Percentiles rank a stretch among this genome's conserved stretches.
These are phyloP conservation scores for Warburgia ugandensis DNA, from an alignment of 164 flowering plant genomes.

Conservation along the genomic window DNA sequence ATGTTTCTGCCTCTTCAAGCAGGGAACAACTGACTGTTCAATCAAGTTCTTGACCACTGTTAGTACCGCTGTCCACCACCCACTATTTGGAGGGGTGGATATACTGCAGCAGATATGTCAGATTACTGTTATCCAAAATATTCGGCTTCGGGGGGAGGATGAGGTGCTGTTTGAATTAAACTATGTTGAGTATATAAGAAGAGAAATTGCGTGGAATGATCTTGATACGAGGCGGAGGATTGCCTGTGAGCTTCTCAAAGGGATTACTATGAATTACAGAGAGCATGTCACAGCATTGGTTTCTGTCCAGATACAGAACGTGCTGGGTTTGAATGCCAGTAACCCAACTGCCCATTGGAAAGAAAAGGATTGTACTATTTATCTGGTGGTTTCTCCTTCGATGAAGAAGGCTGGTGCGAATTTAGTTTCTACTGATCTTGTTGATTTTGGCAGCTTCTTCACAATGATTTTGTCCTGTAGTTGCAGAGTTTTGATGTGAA, in stretches of 20 bases:
- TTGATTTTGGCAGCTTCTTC: constrained; percentile 70
- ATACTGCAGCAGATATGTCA: constrained; percentile 59
- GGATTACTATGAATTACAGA: constrained; percentile 68
- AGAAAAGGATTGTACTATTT: constrained; percentile 95
- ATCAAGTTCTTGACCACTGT: constrained; percentile 81
- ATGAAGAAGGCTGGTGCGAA: constrained; percentile 61
- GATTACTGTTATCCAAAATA: constrained; percentile 84
- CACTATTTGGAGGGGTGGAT: constrained; percentile 49
- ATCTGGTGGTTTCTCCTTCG: constrained; percentile 79
- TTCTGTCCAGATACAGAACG: constrained; percentile 49
- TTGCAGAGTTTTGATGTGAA: constrained; percentile 66
- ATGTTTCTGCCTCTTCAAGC: constrained; percentile 40
- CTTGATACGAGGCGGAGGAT: constrained; percentile 90
- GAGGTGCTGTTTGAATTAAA: constrained; percentile 93
- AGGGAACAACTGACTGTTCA: constrained; percentile 62
- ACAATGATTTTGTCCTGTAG: constrained; percentile 64
- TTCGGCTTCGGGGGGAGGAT: constrained; percentile 79
- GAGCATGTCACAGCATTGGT: constrained; percentile 54
- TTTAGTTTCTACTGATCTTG: constrained; percentile 67
- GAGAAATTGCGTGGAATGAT: constrained; percentile 96
- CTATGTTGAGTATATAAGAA: constrained; percentile 77
- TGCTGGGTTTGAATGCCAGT: constrained; percentile 44
- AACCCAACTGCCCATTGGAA: constrained; percentile 81
- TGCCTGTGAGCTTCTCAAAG: constrained; percentile 91
- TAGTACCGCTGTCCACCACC: constrained; percentile 72